Evolutionary conservation across 345 rosid genomes (phyloP).

Genomic region (Syzygium grande): DNA sequence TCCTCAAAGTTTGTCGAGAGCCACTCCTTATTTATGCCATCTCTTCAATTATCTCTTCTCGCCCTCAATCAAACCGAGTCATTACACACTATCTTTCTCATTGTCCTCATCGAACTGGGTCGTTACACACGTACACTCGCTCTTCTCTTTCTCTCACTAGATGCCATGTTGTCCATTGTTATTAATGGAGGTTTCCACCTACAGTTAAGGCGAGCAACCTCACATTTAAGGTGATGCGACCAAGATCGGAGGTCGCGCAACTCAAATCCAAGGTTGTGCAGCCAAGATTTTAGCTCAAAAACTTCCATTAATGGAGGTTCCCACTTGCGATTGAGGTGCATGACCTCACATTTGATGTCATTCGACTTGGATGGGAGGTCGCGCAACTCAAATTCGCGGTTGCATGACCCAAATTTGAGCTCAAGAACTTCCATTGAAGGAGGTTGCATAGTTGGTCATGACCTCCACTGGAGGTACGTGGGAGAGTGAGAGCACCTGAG

Average conservation of each 20-base stretch:
- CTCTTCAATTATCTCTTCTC: background rate
- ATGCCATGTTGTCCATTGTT: background rate
- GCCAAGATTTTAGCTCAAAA: background rate
- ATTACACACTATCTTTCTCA: background rate
- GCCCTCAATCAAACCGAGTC: background rate
- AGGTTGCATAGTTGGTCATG: background rate
- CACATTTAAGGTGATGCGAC: background rate
- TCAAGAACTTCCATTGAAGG: background rate
- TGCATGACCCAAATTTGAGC: background rate
- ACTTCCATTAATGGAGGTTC: background rate
- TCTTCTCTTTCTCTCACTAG: background rate
- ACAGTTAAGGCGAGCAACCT: background rate
- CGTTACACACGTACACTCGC: rapidly evolving
- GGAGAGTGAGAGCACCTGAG: background rate
- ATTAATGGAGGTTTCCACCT: background rate
- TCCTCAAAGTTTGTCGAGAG: background rate
- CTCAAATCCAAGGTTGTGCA: background rate
- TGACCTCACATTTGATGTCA: background rate
- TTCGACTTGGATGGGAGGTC: background rate
- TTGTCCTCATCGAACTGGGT: background rate
- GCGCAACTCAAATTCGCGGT: background rate
- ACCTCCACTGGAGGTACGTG: background rate
- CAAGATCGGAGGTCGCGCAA: rapidly evolving
- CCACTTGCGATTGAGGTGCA: background rate
- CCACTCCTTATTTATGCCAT: rapidly evolving